These are phyloP conservation scores for Phytophthora pisi DNA, from an alignment of 352 stramenopile genomes.

Conservation along the genomic window DNA sequence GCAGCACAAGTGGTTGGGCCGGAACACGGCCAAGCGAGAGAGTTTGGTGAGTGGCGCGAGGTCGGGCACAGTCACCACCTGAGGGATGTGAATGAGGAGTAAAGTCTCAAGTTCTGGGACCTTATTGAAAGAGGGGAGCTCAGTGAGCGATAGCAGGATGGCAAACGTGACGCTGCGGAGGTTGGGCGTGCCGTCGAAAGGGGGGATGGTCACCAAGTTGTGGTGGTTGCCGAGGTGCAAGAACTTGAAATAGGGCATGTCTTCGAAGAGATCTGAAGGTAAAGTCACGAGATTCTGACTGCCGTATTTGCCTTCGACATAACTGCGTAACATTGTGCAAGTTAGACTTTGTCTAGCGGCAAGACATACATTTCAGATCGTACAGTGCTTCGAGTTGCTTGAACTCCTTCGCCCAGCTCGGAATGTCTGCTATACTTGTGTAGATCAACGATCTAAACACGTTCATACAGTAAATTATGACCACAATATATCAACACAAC, in stretches of 20 bases:
- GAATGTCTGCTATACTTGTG: constrained; percentile 21
- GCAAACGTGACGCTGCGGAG: constrained; percentile 25
- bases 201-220: constrained; percentile 14
- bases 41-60: constrained; percentile 21
- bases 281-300: constrained; percentile 24
- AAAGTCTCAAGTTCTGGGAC: constrained; percentile 20
- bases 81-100: constrained; percentile 19
- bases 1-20: constrained; percentile 30
- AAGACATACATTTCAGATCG: neutral
- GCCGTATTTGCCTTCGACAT: constrained; percentile 34
- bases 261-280: constrained; percentile 21
- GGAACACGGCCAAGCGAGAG: constrained; percentile 19
- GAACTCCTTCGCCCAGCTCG: constrained; percentile 17
- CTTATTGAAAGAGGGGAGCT: constrained; percentile 20
- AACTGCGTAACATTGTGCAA: constrained; percentile 2
- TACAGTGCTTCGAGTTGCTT: constrained; percentile 30
- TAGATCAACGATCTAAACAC: constrained; percentile 26
- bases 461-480: neutral
- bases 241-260: constrained; percentile 25
- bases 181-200: constrained; percentile 24
- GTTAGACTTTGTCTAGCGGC: neutral
- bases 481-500: neutral
- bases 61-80: constrained; percentile 17
- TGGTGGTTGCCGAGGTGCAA: constrained; percentile 28
- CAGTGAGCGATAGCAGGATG: constrained; percentile 17